A percentile compares a stretch with the other conserved stretches of the same genome.
phyloP scores from a whole-genome alignment of 164 flowering plant genomes.

The Annona squamosa region DNA sequence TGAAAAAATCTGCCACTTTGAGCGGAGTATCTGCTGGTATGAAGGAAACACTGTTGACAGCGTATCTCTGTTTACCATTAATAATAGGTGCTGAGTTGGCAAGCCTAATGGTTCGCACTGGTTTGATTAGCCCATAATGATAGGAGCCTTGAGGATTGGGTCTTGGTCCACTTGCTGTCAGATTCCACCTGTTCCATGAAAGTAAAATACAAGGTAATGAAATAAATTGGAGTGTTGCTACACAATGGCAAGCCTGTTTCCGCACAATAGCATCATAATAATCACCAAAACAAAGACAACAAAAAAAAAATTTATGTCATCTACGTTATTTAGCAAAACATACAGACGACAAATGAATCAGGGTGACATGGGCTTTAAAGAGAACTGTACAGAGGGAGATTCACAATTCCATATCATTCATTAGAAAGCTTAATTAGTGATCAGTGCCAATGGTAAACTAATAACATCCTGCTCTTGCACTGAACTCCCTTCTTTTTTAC shows the following conservation, averaged over 20 bases:
- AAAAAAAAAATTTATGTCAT: too few species aligned
- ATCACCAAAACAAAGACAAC: not conserved
- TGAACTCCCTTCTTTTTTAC: too few species aligned
- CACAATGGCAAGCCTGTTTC: not conserved
- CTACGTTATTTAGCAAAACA: too few species aligned
- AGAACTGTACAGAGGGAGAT: too few species aligned
- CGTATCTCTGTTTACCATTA: slow-evolving; percentile 77
- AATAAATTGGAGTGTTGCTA: not conserved
- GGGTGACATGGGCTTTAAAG: too few species aligned
- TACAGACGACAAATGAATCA: too few species aligned
- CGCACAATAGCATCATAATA: not conserved
- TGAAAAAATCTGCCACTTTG: slow-evolving; percentile 73
- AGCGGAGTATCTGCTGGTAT: slow-evolving; percentile 75
- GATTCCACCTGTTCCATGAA: slow-evolving; percentile 41
- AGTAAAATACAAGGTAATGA: not conserved
- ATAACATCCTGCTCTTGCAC: too few species aligned
- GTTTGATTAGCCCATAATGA: slow-evolving; percentile 76
- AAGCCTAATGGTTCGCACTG: slow-evolving; percentile 56
- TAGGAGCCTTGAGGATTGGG: slow-evolving; percentile 98
- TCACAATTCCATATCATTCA: too few species aligned
- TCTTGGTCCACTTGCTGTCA: slow-evolving; percentile 87
- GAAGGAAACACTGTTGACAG: slow-evolving; percentile 78
- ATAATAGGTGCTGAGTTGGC: slow-evolving; percentile 59
- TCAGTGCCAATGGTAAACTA: too few species aligned
- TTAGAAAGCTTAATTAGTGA: too few species aligned